Evolutionary conservation across 1,139 yeast genomes (phyloP).

Genomic region (Scheffersomyces titani): DNA sequence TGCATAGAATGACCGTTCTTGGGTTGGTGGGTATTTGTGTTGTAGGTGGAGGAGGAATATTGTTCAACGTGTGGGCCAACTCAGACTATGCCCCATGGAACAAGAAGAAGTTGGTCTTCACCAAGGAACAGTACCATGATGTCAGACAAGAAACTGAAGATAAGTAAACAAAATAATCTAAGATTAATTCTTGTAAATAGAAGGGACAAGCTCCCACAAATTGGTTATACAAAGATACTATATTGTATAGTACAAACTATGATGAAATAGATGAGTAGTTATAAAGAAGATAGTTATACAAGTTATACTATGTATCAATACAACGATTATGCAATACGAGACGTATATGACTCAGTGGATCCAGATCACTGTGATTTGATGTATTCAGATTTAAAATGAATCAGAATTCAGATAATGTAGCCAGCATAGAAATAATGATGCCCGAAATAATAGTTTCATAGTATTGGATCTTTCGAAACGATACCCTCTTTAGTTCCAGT

Average conservation of each 20-base stretch:
- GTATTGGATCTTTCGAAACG: too few relatives aligned
- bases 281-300: constrained; percentile 9
- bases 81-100: constrained; percentile 46
- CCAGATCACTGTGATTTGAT: not conserved
- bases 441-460: too few relatives aligned
- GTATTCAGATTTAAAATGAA: not conserved
- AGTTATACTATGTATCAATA: constrained; percentile 7
- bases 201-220: not conserved
- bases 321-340: constrained; percentile 8
- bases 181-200: constrained; percentile 2
- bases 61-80: constrained; percentile 28
- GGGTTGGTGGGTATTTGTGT: constrained; percentile 36
- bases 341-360: not conserved
- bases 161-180: constrained; percentile 6
- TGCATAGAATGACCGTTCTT: constrained; percentile 27
- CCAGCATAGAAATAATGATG: not conserved
- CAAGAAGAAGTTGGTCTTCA: constrained; percentile 41
- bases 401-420: not conserved
- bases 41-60: constrained; percentile 31
- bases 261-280: not conserved
- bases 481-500: not conserved
- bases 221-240: not conserved
- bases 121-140: constrained; percentile 33
- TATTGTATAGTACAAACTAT: not conserved
- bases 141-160: constrained; percentile 13